These are phyloP conservation scores for Pilasporangium apinafurcum DNA, from an alignment of 352 stramenopile genomes.

Conservation along the genomic window DNA sequence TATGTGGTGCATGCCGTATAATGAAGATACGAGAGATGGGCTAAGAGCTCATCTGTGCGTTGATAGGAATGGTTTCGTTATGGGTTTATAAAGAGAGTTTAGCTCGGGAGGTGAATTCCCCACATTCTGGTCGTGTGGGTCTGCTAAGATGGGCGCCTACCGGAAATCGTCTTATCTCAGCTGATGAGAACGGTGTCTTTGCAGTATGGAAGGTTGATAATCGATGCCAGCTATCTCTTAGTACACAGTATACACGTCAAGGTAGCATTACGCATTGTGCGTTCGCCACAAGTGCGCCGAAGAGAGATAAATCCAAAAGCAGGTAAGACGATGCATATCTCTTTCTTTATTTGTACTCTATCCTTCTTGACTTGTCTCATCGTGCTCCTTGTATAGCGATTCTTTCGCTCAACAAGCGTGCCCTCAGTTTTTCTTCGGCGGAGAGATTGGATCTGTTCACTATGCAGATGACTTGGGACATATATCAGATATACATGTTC, in stretches of 20 bases:
- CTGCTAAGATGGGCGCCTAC: constrained; percentile 83
- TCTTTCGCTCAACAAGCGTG: constrained; percentile 49
- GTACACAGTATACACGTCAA: constrained; percentile 82
- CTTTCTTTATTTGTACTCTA: background rate
- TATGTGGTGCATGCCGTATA: constrained; percentile 3
- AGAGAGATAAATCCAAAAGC: constrained; percentile 33
- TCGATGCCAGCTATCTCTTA: constrained; percentile 67
- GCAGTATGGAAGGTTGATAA: constrained; percentile 85
- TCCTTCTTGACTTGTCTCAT: background rate
- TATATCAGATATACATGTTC: constrained; percentile 85
- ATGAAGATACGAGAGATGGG: background rate
- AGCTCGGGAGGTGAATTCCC: constrained; percentile 73
- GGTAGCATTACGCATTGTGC: constrained; percentile 84
- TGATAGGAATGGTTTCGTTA: constrained; percentile 70
- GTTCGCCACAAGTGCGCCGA: constrained; percentile 55
- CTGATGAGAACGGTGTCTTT: constrained; percentile 80
- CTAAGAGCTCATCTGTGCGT: constrained; percentile 3
- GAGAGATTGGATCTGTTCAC: constrained; percentile 84
- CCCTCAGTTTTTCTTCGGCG: constrained; percentile 92
- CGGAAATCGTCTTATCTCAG: constrained; percentile 86
- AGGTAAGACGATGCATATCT: constrained; percentile 11
- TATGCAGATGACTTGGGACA: constrained; percentile 91
- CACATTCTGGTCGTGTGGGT: constrained; percentile 70
- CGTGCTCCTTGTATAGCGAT: constrained; percentile 16
- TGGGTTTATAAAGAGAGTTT: constrained; percentile 72